Conservation (phyloP, 1,284 basidiomycete genomes). For the Cryptococcus floricola region DNA sequence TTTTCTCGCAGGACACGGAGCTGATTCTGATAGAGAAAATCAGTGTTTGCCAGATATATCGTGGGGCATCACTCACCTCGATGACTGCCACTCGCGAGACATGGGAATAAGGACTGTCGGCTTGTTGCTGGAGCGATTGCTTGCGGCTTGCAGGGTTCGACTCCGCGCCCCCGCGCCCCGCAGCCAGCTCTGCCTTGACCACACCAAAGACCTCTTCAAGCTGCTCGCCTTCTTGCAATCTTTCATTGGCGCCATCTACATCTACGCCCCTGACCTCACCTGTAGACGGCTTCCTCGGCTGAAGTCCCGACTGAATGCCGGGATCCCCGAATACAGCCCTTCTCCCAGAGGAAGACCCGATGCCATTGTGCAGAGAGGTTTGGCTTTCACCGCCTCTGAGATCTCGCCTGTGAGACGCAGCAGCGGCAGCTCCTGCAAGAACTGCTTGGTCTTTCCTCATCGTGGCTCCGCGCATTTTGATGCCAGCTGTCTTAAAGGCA, state of each 20-base stretch:
- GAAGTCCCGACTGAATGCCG: neutral
- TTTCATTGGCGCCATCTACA: conserved; percentile 34
- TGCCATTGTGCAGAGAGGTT: neutral
- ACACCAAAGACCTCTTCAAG: conserved; percentile 74
- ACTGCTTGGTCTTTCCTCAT: conserved; percentile 68
- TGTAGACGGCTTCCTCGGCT: neutral
- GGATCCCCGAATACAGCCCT: conserved; percentile 14
- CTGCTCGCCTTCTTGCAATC: conserved; percentile 41
- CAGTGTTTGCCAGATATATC: neutral
- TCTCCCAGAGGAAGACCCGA: conserved; percentile 2
- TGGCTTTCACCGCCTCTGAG: conserved; percentile 8
- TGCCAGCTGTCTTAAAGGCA: conserved; percentile 79
- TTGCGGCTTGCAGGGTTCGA: conserved; percentile 2
- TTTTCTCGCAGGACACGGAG: conserved; percentile 62
- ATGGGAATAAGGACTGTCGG: neutral
- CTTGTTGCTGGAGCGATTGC: neutral
- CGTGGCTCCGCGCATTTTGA: conserved; percentile 71
- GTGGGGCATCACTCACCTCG: conserved; percentile 3
- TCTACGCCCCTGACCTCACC: conserved; percentile 17
- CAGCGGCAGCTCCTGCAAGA: conserved; percentile 75
- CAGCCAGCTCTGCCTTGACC: conserved; percentile 75
- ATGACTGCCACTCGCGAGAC: conserved; percentile 7
- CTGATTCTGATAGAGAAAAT: conserved; percentile 50
- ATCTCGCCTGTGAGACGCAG: conserved; percentile 61
- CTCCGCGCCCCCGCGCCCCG: conserved; percentile 30